These are phyloP conservation scores for Vachellia collinsii DNA, from an alignment of 306 rosid species.

Conservation along the genomic window DNA sequence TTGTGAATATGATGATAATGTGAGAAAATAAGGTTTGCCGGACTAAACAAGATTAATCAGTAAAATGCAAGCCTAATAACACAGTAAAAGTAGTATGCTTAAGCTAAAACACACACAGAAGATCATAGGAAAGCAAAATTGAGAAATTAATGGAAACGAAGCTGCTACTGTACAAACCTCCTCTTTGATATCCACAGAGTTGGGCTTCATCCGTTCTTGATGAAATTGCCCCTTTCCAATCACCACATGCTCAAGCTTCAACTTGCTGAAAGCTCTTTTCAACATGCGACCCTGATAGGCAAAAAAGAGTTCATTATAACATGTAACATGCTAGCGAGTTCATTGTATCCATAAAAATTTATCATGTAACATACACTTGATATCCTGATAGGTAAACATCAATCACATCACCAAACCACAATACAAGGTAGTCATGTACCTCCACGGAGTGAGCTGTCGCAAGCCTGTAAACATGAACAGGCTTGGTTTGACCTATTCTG, in stretches of 20 bases:
- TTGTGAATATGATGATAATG: background rate
- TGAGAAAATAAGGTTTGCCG: background rate
- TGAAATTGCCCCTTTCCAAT: slow-evolving; percentile 94
- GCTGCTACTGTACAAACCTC: slow-evolving; percentile 62
- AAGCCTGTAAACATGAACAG: slow-evolving; percentile 97
- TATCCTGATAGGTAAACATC: background rate
- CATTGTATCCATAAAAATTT: slow-evolving; percentile 23
- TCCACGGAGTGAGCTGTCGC: slow-evolving; percentile 94
- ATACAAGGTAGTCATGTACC: slow-evolving; percentile 46
- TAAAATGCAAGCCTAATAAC: background rate
- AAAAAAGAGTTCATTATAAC: too few relatives aligned
- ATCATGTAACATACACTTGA: background rate
- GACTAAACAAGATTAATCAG: background rate
- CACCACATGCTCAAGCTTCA: slow-evolving; percentile 96
- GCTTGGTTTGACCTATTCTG: slow-evolving; percentile 93
- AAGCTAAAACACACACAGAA: background rate
- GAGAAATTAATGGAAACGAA: slow-evolving; percentile 20
- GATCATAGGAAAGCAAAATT: background rate
- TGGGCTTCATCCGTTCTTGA: slow-evolving; percentile 62
- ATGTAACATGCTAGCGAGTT: slow-evolving; percentile 14
- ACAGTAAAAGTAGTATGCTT: background rate
- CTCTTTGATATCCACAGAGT: slow-evolving; percentile 42
- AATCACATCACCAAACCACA: background rate
- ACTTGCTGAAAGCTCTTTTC: slow-evolving; percentile 93
- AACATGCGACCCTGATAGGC: slow-evolving; percentile 80